Evolutionary conservation across 768 basidiomycete genomes (phyloP).

Genomic region (Hydnomerulius pinastri): DNA sequence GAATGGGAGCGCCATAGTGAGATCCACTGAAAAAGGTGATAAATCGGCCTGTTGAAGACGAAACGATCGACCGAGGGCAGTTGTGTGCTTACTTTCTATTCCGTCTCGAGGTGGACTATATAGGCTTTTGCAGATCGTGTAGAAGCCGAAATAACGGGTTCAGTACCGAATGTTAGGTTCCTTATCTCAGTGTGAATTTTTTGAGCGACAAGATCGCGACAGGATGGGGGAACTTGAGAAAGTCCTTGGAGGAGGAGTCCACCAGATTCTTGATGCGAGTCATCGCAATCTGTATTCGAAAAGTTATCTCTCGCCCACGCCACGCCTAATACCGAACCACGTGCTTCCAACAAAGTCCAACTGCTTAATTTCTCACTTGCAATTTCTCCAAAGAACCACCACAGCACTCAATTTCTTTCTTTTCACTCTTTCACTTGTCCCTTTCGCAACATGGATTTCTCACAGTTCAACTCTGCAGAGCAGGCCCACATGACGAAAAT

Average conservation of each 20-base stretch:
- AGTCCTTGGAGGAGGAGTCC: not conserved
- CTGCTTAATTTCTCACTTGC: constrained; percentile 5
- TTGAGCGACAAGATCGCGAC: not conserved
- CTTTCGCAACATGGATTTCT: constrained; percentile 76
- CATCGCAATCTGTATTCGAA: not conserved
- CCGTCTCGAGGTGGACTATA: constrained; percentile 11
- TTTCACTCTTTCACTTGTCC: constrained; percentile 2
- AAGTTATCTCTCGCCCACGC: not conserved
- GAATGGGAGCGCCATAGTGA: constrained; percentile 71
- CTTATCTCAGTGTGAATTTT: constrained; percentile 7
- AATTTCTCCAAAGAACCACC: constrained; percentile 11
- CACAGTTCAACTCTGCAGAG: constrained; percentile 84
- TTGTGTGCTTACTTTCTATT: constrained; percentile 21
- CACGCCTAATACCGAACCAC: too few relatives aligned
- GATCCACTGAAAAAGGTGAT: constrained; percentile 35
- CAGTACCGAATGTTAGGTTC: constrained; percentile 11
- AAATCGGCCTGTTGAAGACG: constrained; percentile 21
- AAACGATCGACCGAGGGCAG: not conserved
- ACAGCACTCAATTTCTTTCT: constrained; percentile 1
- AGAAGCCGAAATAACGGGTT: constrained; percentile 1
- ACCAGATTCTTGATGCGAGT: constrained; percentile 9
- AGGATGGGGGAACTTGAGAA: constrained; percentile 3
- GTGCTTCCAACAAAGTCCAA: not conserved
- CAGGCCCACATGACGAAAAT: constrained; percentile 95
- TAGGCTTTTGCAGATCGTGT: constrained; percentile 2